Evolutionary conservation across 768 basidiomycete species (phyloP), one percentile per base, ranked within the genome.

Genomic region (Lactarius akahatsu): DNA sequence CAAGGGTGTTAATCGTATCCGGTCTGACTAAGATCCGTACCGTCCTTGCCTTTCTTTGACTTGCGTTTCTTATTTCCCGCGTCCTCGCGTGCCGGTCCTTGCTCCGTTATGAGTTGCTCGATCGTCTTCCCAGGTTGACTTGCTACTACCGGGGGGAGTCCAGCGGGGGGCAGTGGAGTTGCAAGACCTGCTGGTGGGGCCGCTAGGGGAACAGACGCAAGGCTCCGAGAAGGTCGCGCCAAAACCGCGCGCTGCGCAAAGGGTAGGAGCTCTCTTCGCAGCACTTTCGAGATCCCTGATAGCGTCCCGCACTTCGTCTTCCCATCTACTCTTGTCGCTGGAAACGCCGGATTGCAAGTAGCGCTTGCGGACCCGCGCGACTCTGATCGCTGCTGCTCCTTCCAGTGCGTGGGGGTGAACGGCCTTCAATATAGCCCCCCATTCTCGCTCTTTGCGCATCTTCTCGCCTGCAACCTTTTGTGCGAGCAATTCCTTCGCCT

Each of bases 401-500:
- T 80, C 77, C 61, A 88, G 70, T 8, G 83, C 77, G 1, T 76
- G 81, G 3, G 87, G 83, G 76, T 90, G 83, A 50, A 89, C 75
- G 20, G 77, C 78, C 41, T 71, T 66, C 8, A 94, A 74, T 60
- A 94, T 76, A 3, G 72, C 76, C 2, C 83, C 81, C 91, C 91
- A 94, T 64, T 86, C 87, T 40, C 76, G 77, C 73, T 90, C 87
- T 66, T 88, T 81, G 63, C 83, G 81, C 11, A 73, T 72, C 52
- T 81, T 82, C 0, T 86, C 85, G 64, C 88, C 86, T 28, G 85
- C 84, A 4, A 85, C 88, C 75, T 88, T 92, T 73, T 80, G 81
- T 2, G 80, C 86, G 3, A 91, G 76, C 4, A 80, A 77, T 2
- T 81, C 80, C 69, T 85, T 84, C 23, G 80, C 80, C 64, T 84